Evolutionary conservation across 495 filamentous ascomycete species (phyloP).

Genomic region (Hyaloscypha finlandica): DNA sequence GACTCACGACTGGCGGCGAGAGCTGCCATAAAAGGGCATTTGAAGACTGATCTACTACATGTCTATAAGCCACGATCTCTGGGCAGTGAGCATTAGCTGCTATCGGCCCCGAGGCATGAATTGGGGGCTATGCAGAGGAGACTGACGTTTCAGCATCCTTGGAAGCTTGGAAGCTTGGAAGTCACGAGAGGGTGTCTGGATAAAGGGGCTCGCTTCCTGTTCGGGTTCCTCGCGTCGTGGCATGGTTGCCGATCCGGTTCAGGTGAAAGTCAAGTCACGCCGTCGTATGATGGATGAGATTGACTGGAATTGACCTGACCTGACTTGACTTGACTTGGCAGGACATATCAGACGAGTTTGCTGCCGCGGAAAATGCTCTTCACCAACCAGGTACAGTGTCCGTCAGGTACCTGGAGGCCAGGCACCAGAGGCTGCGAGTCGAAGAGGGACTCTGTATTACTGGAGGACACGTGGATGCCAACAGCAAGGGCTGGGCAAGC

Average conservation of each 20-base stretch:
- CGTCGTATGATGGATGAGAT: no score
- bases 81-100: background rate
- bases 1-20: background rate
- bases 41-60: background rate
- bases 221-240: no score
- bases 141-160: conserved; percentile 4
- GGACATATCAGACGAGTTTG: background rate
- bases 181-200: no score
- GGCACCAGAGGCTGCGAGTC: background rate
- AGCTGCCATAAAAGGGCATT: background rate
- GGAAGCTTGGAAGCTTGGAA: background rate
- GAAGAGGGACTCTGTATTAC: background rate
- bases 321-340: background rate
- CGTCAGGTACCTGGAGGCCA: background rate
- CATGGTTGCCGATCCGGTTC: no score
- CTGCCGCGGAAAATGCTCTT: background rate
- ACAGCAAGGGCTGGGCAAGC: no score
- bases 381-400: background rate
- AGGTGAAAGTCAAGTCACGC: no score
- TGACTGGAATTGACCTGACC: background rate
- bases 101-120: background rate
- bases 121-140: conserved; percentile 3
- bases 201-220: background rate
- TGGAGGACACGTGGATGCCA: background rate
- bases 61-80: no score